These are phyloP conservation scores for Jimgerdemannia lactiflua DNA, from an alignment of 192 early-diverging fungal species.

Conservation along the genomic window DNA sequence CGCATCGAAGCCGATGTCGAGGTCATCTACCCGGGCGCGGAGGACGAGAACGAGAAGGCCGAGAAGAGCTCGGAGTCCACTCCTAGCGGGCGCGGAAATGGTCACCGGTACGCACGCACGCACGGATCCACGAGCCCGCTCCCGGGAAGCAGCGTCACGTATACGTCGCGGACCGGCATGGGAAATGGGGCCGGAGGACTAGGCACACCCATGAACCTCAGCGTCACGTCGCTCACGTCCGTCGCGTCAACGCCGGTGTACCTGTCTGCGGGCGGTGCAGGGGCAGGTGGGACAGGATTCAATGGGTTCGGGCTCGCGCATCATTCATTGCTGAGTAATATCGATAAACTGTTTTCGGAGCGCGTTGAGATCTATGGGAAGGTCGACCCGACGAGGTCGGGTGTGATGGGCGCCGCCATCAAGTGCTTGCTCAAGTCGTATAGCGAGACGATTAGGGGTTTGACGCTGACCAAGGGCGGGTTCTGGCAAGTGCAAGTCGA, in stretches of 20 bases:
- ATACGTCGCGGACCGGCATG: no score
- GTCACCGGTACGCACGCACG: not conserved
- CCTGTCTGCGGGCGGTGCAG: not conserved
- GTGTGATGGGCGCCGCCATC: conserved; percentile 48
- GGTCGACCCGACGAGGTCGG: conserved; percentile 49
- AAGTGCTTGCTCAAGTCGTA: conserved; percentile 62
- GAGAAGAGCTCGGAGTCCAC: not conserved
- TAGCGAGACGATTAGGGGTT: conserved; percentile 53
- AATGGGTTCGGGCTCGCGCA: not conserved
- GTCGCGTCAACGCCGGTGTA: not conserved
- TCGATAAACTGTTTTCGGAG: conserved; percentile 71
- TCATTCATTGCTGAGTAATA: conserved; percentile 40
- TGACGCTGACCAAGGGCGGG: conserved; percentile 42
- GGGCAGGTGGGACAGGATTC: not conserved
- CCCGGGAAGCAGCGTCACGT: not conserved
- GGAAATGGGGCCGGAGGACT: not conserved
- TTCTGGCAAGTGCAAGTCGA: conserved; percentile 72
- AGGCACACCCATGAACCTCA: not conserved
- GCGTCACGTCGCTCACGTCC: not conserved
- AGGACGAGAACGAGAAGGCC: not conserved
- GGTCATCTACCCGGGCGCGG: not conserved
- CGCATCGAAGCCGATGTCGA: not conserved
- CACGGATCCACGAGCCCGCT: not conserved
- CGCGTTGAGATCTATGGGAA: conserved; percentile 58
- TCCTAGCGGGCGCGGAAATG: not conserved